A percentile compares a stretch with the other conserved stretches of the same genome.
These are phyloP conservation scores for Scalesia atractyloides DNA, from an alignment of 129 eudicot species.

Conservation along the genomic window DNA sequence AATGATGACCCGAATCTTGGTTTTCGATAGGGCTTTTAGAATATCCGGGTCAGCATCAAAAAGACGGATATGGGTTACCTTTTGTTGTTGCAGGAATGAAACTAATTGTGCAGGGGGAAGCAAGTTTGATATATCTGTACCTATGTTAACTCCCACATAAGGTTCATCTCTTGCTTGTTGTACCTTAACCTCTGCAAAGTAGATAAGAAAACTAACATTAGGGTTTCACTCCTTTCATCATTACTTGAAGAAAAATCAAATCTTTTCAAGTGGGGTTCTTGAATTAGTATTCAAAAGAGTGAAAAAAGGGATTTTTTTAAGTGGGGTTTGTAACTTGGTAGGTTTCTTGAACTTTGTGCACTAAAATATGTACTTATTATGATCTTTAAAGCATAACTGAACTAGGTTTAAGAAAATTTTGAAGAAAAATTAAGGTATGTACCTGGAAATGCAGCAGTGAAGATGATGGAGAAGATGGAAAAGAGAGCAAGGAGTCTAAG, in stretches of 20 bases:
- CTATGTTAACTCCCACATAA: slow-evolving; percentile 91
- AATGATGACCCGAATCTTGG: slow-evolving; percentile 79
- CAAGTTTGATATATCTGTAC: slow-evolving; percentile 83
- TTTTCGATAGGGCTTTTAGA: slow-evolving; percentile 75
- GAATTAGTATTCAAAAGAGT: neutral
- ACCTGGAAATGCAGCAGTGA: slow-evolving; percentile 52
- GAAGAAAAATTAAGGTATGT: neutral
- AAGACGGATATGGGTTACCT: slow-evolving; percentile 80
- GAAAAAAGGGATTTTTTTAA: slow-evolving; percentile 13
- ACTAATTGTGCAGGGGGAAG: slow-evolving; percentile 65
- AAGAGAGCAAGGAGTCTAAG: slow-evolving; percentile 34
- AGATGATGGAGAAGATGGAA: slow-evolving; percentile 39
- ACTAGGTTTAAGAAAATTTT: slow-evolving; percentile 14
- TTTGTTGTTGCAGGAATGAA: slow-evolving; percentile 64
- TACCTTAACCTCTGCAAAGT: slow-evolving; percentile 52
- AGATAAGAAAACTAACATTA: slow-evolving; percentile 5
- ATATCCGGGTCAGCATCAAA: slow-evolving; percentile 77
- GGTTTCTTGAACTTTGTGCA: neutral
- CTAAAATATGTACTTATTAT: neutral
- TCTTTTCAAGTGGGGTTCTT: slow-evolving; percentile 11
- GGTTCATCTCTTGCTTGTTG: slow-evolving; percentile 62
- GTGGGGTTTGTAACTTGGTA: slow-evolving; percentile 5
- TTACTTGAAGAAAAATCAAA: neutral
- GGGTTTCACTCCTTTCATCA: slow-evolving; percentile 18
- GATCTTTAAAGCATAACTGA: slow-evolving; percentile 3